Evolutionary conservation across 2,329 filamentous ascomycete genomes (phyloP), one percentile per base, ranked within the genome.

Genomic region (Fusarium buharicum): DNA sequence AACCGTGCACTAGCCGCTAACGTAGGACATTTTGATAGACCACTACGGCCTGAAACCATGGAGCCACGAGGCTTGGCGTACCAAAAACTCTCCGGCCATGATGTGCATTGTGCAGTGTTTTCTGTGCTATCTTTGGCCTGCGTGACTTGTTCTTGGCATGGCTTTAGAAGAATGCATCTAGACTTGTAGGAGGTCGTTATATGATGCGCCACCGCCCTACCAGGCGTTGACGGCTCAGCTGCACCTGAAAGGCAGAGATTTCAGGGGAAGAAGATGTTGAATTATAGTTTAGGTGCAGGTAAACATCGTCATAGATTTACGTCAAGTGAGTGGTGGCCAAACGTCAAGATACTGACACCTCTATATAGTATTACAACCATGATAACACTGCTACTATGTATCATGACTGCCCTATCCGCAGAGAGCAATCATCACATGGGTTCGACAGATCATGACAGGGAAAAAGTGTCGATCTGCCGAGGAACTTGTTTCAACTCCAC

Each of bases 391-490:
- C 18, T 49, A 38, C 11, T 20, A 8, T 8, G 17, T 20, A 14
- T 7, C 24, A n/a, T 5, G 13, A 39, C 18, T 18, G 37, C 13
- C n/a, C 20, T n/a, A 12, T 39, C 37, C 14, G 36, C 16, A 38
- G 14, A 24, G 22, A 24, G 22, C 22, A 24, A 8, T 24, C 11
- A n/a, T 18, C 16, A 37, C 30, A 18, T 28, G 10, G 27, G 27
- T 12, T 28, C 8, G 6, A 24, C 22, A 24, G 22, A 24, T 24
- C 45, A 37, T 37, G 50, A 43, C 48, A 54, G 39, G 43, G 40
- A 45, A 18, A 37, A 12, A 31, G 14, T 40, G 54, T 63, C 59
- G 55, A 64, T 63, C 60, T 63, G 55, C 59, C 59, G 36, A 63
- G 44, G 33, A 14, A 20, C 22, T 41, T n/a, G 52, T 45, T 45